Evolutionary conservation across 202 grass and related monocot species (phyloP).

Genomic region (Eragrostis tef): DNA sequence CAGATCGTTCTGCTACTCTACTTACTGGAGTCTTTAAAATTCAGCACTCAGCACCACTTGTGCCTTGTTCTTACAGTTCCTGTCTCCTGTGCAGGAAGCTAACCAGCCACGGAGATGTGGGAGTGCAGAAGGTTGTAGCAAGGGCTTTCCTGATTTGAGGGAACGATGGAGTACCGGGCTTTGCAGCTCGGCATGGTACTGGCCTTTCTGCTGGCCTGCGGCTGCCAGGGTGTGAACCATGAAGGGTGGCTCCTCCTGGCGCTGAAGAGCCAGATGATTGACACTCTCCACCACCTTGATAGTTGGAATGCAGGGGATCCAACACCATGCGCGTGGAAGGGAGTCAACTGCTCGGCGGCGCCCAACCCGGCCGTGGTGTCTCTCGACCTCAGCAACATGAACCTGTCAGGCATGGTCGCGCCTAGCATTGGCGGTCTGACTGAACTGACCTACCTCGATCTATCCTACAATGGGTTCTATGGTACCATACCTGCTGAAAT

Average conservation of each 20-base stretch:
- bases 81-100: constrained; percentile 40
- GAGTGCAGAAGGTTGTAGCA: constrained; percentile 28
- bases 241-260: constrained; percentile 76
- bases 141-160: neutral
- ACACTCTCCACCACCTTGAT: constrained; percentile 66
- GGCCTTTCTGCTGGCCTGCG: constrained; percentile 55
- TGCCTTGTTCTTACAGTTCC: constrained; percentile 34
- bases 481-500: constrained; percentile 71
- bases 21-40: constrained; percentile 2
- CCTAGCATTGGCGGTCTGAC: constrained; percentile 64
- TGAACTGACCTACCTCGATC: constrained; percentile 63
- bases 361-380: constrained; percentile 48
- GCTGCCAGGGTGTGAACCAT: constrained; percentile 56
- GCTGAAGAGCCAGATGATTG: constrained; percentile 68
- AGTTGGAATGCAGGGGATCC: constrained; percentile 57
- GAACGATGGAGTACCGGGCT: constrained; percentile 45
- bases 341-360: constrained; percentile 65
- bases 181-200: constrained; percentile 52
- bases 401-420: constrained; percentile 72
- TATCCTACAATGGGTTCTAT: constrained; percentile 79
- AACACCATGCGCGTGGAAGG: constrained; percentile 82
- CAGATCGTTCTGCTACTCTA: neutral
- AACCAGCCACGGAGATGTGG: constrained; percentile 39
- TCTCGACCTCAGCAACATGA: constrained; percentile 71
- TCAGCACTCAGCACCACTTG: constrained; percentile 7